Base-by-base conservation (phyloP, 805 yeast genomes). In the Komagataella mondaviorum region DNA sequence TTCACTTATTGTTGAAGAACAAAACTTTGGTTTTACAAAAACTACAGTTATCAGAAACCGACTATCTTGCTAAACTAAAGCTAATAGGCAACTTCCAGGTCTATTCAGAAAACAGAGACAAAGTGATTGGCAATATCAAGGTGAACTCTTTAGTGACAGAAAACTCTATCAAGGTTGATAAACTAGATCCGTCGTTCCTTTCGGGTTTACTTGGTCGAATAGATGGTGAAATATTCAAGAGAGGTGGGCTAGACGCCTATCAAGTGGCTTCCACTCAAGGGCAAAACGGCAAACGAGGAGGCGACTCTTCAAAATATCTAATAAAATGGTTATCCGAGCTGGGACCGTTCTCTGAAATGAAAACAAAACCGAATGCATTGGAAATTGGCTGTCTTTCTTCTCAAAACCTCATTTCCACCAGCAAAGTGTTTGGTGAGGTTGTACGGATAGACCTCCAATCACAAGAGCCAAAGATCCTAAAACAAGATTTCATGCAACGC, bases 221-320 rank as follows among this genome's bases (percentile, higher is more conserved):
- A 10, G 52, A 50, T 23, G 50, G 52, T 30, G 51, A 49, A 43
- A 14, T 47, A 39, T 10, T 22, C 7, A 47, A 18, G n/a, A 23
- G 52, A 46, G 97, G 96, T 0, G 97, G 96, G 0, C 63, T 91
- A 1, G 74, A 79, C 49, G 77, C 78, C 8, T 91, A 91, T 63
- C 99, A 91, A 60, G 65, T 73, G 18, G 98, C 98, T 0, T 87
- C 96, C 1, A 76, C 85, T 1, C 78, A 80, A 49, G 99, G 99
- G 0, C 99, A 91, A 59, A 77, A 79, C 53, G 62, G 65, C 0
- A 73, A 74, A 48, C 64, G 98, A 55, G 98, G 99, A 0, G 96
- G 96, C 1, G 99, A 91, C 61, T 88, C 96, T 0, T 88, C 96
- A 2, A 86, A 83, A 57, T 71, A 81, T 59, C 68, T 91, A 47